phyloP scores from a whole-genome alignment of 441 rosid species.

The Adansonia gregorii region DNA sequence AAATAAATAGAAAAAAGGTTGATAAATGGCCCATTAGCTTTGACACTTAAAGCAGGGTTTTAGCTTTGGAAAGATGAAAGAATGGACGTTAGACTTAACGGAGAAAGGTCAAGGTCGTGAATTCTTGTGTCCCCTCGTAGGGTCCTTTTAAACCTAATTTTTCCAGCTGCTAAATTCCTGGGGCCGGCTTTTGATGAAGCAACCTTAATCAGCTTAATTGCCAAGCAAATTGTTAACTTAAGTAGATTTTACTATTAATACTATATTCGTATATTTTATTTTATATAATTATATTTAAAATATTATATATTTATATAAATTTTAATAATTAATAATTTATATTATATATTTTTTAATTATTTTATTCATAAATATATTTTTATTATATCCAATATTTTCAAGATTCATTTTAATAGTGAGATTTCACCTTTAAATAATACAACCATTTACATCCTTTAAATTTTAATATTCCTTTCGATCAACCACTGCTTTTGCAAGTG shows the following conservation, averaged over 20 bases:
- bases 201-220: slow-evolving; percentile 20
- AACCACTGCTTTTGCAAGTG: no score
- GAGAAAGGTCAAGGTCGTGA: slow-evolving; percentile 31
- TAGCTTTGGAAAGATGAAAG: background rate
- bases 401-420: background rate
- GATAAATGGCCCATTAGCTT: no score
- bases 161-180: slow-evolving; percentile 15
- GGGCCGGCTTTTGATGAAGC: slow-evolving; percentile 16
- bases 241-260: no score
- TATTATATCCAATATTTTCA: no score
- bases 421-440: background rate
- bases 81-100: slow-evolving; percentile 34
- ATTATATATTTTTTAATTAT: no score
- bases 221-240: slow-evolving; percentile 1
- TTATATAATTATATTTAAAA: no score
- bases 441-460: background rate
- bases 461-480: background rate
- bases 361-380: no score
- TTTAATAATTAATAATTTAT: no score
- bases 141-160: slow-evolving; percentile 31
- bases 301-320: no score
- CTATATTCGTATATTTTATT: no score
- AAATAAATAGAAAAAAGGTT: no score
- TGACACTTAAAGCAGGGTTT: slow-evolving; percentile 19
- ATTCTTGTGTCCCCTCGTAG: slow-evolving; percentile 33